These are phyloP conservation scores for Solanum sitiens DNA, from an alignment of 257 asterid species.

Conservation along the genomic window DNA sequence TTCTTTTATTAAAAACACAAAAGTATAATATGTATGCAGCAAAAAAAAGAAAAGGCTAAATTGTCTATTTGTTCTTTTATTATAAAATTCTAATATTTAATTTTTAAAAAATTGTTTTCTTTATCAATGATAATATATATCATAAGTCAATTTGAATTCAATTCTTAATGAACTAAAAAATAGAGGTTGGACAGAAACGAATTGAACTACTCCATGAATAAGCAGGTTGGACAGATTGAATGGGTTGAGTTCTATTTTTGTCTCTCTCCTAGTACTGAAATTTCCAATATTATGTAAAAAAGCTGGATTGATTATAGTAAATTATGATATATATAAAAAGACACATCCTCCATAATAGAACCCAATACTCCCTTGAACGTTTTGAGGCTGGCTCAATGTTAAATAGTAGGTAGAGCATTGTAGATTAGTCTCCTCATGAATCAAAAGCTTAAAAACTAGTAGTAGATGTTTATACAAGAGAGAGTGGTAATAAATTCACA, in stretches of 20 bases:
- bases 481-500: neutral
- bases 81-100: too few species aligned
- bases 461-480: constrained; percentile 13
- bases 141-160: neutral
- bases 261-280: neutral
- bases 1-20: neutral
- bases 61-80: neutral
- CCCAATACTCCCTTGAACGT: neutral
- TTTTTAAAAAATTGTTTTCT: neutral
- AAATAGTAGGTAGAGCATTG: neutral
- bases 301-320: neutral
- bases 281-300: neutral
- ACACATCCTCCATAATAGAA: neutral
- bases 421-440: constrained; percentile 5
- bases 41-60: neutral
- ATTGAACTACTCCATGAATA: neutral
- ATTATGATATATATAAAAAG: neutral
- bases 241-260: neutral
- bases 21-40: neutral
- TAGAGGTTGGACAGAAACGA: too few species aligned
- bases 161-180: neutral
- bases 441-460: constrained; percentile 5
- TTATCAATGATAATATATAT: neutral
- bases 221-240: neutral
- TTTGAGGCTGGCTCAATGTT: neutral